Evolutionary conservation across 352 stramenopile species (phyloP).

Genomic region (Aphanomyces cochlioides): DNA sequence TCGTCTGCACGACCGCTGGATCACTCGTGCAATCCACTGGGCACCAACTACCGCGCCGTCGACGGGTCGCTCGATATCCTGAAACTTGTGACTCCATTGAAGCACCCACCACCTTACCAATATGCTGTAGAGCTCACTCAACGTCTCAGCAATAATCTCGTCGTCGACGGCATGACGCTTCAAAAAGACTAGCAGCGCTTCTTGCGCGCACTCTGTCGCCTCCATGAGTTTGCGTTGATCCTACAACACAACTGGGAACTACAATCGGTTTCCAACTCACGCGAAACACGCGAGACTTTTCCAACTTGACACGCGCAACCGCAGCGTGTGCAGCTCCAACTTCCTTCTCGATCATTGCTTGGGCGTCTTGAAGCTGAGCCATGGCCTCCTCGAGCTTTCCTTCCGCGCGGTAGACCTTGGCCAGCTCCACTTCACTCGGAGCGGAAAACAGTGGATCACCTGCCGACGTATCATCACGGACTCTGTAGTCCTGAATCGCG

Average conservation of each 20-base stretch:
- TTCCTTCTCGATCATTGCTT: background rate
- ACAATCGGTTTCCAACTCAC: too few species aligned
- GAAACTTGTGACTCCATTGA: too few species aligned
- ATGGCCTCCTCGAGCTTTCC: conserved; percentile 3
- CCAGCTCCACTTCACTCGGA: background rate
- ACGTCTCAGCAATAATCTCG: background rate
- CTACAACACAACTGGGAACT: background rate
- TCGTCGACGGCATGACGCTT: background rate
- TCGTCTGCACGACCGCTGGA: too few species aligned
- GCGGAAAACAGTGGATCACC: background rate
- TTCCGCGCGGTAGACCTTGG: background rate
- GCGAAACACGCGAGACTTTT: too few species aligned
- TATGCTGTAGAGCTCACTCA: background rate
- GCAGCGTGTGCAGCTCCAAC: background rate
- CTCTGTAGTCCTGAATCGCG: too few species aligned
- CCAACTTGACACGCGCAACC: background rate
- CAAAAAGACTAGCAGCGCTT: background rate
- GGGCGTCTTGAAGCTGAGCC: background rate
- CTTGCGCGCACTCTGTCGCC: background rate
- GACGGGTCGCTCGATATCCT: too few species aligned
- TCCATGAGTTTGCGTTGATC: background rate
- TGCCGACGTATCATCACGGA: background rate
- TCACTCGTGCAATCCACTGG: background rate
- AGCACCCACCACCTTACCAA: background rate
- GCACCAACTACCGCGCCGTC: too few species aligned